phyloP scores from a whole-genome alignment of 2,329 filamentous ascomycete species.

The Fusarium sp. region DNA sequence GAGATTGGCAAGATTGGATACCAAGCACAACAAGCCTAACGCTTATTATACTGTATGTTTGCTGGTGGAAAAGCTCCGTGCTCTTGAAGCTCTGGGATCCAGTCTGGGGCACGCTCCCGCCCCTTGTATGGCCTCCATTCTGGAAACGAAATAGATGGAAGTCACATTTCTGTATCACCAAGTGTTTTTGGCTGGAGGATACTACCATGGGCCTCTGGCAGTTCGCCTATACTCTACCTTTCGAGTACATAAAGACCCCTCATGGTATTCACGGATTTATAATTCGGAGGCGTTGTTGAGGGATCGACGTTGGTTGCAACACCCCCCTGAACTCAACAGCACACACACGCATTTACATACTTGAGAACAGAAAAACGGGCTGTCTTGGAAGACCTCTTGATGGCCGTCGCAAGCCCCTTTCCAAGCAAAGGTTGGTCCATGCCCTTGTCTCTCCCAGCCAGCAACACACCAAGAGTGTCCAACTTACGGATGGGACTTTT shows the following conservation, averaged over 20 bases:
- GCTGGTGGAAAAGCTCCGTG: conserved; percentile 36
- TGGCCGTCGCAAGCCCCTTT: conserved; percentile 30
- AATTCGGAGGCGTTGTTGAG: conserved; percentile 30
- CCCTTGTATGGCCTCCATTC: conserved; percentile 20
- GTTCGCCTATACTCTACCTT: neutral
- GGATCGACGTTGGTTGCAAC: conserved; percentile 36
- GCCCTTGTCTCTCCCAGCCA: conserved; percentile 16
- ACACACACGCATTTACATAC: conserved; percentile 25
- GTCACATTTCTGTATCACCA: conserved; percentile 17
- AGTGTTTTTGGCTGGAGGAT: neutral
- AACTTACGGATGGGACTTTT: conserved; percentile 10
- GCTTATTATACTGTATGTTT: conserved; percentile 5
- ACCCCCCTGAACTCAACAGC: conserved; percentile 37
- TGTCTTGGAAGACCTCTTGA: conserved; percentile 11
- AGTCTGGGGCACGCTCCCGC: conserved; percentile 21
- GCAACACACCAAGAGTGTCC: conserved; percentile 1
- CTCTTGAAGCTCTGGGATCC: conserved; percentile 13
- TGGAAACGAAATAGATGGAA: conserved; percentile 24
- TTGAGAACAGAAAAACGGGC: conserved; percentile 11
- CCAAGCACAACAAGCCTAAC: conserved; percentile 19
- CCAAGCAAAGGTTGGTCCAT: neutral
- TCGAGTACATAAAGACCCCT: conserved; percentile 10
- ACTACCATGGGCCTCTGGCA: neutral
- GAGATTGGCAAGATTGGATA: neutral
- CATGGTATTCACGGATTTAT: conserved; percentile 16